Conservation (phyloP, 2,329 filamentous ascomycete species). For the Mollisia scopiformis region DNA sequence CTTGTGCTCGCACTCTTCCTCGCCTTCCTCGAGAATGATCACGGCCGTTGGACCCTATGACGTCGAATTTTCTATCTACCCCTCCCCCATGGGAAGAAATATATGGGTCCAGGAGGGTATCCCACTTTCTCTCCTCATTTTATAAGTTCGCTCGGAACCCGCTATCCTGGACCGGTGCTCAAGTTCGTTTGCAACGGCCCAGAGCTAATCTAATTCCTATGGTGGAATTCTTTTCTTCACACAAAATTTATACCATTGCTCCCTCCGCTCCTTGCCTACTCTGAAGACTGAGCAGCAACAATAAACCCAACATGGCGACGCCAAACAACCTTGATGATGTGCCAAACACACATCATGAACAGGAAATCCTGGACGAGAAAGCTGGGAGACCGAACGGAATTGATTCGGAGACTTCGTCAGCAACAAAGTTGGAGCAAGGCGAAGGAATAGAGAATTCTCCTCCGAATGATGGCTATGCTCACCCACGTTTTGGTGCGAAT, state of each 20-base stretch:
- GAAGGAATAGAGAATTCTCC: slow-evolving; percentile 8
- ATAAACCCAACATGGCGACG: background rate
- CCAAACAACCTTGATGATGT: slow-evolving; percentile 2
- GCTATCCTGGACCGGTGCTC: background rate
- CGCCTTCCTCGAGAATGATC: background rate
- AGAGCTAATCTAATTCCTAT: background rate
- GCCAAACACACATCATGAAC: background rate
- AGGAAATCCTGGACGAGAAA: slow-evolving; percentile 11
- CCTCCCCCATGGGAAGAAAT: background rate
- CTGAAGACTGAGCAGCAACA: background rate
- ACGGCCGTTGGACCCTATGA: slow-evolving; percentile 6
- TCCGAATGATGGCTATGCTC: slow-evolving; percentile 6
- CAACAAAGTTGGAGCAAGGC: slow-evolving; percentile 15
- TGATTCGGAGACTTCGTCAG: slow-evolving; percentile 21
- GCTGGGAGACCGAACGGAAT: background rate
- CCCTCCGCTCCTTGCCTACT: background rate
- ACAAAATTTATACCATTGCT: background rate
- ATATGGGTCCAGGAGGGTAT: background rate
- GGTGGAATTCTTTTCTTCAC: background rate
- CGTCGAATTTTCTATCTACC: background rate
- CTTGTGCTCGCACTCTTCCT: slow-evolving; percentile 6
- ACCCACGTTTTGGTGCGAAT: slow-evolving; percentile 22
- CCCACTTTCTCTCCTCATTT: background rate
- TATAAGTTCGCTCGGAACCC: background rate
- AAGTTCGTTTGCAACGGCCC: background rate